Evolutionary conservation across 192 early-diverging fungal genomes (phyloP).

Genomic region (Funneliformis geosporum): DNA sequence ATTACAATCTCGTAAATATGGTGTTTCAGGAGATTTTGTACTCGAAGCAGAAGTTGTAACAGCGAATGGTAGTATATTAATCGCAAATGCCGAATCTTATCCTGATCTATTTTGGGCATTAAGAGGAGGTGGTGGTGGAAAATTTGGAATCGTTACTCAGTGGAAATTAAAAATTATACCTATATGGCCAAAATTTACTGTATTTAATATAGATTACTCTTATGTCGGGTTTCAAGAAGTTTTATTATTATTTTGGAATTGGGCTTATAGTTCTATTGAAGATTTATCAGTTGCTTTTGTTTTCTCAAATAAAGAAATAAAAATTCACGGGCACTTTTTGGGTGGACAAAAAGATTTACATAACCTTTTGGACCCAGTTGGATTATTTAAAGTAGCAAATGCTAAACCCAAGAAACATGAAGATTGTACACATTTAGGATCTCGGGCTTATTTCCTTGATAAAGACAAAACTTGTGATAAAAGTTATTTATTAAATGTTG

Average conservation of each 20-base stretch:
- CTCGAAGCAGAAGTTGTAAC: slow-evolving; percentile 55
- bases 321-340: not conserved
- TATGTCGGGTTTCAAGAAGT: not conserved
- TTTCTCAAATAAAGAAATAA: not conserved
- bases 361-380: not conserved
- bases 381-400: not conserved
- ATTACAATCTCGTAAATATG: slow-evolving; percentile 45
- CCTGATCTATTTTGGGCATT: slow-evolving; percentile 61
- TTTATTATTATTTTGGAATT: not conserved
- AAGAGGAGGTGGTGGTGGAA: slow-evolving; percentile 56
- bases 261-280: not conserved
- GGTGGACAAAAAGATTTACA: not conserved
- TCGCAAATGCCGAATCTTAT: slow-evolving; percentile 45
- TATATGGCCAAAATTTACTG: slow-evolving; percentile 12
- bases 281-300: not conserved
- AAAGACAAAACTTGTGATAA: not conserved
- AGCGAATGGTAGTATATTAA: slow-evolving; percentile 45
- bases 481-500: slow-evolving; percentile 20
- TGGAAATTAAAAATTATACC: slow-evolving; percentile 34
- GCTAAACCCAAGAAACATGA: not conserved
- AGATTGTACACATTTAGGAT: not conserved
- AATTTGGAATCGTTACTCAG: slow-evolving; percentile 42
- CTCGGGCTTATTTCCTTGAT: slow-evolving; percentile 14
- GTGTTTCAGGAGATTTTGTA: slow-evolving; percentile 54
- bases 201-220: not conserved